Base-by-base conservation (phyloP, 2,329 filamentous ascomycete genomes). In the Dothistroma septosporum region DNA sequence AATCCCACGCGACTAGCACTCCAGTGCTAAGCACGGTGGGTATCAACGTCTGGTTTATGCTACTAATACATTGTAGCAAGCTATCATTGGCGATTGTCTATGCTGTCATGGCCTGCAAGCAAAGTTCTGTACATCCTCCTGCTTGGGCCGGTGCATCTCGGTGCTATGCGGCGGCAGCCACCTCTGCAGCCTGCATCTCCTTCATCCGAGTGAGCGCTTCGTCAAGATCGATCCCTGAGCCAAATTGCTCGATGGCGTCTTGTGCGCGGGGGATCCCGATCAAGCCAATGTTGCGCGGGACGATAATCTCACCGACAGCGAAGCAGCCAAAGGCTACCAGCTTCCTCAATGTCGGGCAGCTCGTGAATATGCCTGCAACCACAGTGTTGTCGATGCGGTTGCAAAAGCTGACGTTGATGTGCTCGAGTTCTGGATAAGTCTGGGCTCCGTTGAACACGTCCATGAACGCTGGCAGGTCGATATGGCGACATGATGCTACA, bases 401-500 rank as follows among this genome's bases (percentile, higher is more conserved):
- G 72, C 81, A 85, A 66, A 85, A 84, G 71, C 76, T 81, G 28
- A 85, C 77, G 5, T 85, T 91, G 48, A 96, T 78, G 60, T 88
- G 83, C 62, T 79, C 78, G 35, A 97, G 79, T 11, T 85, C 79
- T 0, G 88, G 85, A 67, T 95, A 97, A 49, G 82, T 83, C 24
- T 80, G 80, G 9, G 77, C 75, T 6, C 79, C 76, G 57, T 82
- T 79, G 69, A 97, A 97, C 0, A 89, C 87, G 10, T 87, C 82
- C 63, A 90, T 85, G 61, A 96, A 92, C 0, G 90, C 86, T 16
- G 83, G 77, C 35, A 83, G 80, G 1, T 85, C 83, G 64, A 97
- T 92, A 73, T 96, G 89, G 2, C 93, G 87, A 71, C 91, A 96
- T 0, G 88, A 90, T 14, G 90, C 85, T n/a, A 97, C 79, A 70